These are phyloP conservation scores for Hippophae gyantsensis DNA, from an alignment of 306 rosid genomes.

Conservation along the genomic window DNA sequence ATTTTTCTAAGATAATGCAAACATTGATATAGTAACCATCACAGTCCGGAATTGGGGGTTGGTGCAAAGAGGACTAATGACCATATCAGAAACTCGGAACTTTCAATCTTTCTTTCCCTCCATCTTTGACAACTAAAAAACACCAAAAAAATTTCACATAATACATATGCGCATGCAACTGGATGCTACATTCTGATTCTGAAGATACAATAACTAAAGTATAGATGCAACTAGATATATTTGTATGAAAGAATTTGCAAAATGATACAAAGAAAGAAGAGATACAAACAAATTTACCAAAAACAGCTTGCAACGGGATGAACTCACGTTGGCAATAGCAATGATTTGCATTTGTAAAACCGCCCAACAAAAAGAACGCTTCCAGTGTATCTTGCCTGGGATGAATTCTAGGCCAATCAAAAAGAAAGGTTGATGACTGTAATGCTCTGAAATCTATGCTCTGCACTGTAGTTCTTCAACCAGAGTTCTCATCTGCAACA, in stretches of 20 bases:
- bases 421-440: constrained; percentile 17
- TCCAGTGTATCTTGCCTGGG: constrained; percentile 13
- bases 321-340: not conserved
- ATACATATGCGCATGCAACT: no score
- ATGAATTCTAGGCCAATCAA: constrained; percentile 12
- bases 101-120: no score
- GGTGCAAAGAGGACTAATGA: no score
- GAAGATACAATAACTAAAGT: not conserved
- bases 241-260: constrained; percentile 19
- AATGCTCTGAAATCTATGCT: not conserved
- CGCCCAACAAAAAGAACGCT: constrained; percentile 10
- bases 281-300: constrained; percentile 9
- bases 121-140: no score
- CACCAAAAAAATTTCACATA: no score
- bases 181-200: no score
- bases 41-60: no score
- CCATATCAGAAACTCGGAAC: no score
- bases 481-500: constrained; percentile 28
- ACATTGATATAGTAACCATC: no score
- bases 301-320: constrained; percentile 15
- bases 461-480: constrained; percentile 24
- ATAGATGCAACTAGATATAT: constrained; percentile 28
- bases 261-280: constrained; percentile 22
- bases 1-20: no score
- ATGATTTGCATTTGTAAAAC: constrained; percentile 11